A percentile compares a stretch with the other conserved stretches of the same genome.
phyloP scores from a whole-genome alignment of 2,329 filamentous ascomycete species.

The Penicillium nordicum region DNA sequence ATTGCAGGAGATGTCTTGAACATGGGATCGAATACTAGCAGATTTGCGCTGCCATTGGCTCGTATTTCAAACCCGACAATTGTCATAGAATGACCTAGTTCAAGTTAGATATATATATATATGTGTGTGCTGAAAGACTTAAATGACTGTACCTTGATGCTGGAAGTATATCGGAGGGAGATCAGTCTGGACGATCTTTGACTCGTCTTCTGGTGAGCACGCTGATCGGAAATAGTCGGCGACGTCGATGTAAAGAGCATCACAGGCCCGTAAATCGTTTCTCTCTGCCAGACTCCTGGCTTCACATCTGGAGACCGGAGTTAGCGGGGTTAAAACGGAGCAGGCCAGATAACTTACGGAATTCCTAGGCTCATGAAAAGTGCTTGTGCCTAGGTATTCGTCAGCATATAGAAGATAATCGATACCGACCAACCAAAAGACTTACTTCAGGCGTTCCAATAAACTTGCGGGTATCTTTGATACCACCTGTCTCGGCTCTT shows the following conservation, averaged over 20 bases:
- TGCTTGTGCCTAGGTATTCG: slow-evolving; percentile 63
- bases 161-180: slow-evolving; percentile 88
- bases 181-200: slow-evolving; percentile 65
- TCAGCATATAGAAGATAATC: slow-evolving; percentile 5
- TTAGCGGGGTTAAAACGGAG: slow-evolving; percentile 7
- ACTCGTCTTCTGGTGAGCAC: slow-evolving; percentile 46
- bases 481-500: slow-evolving; percentile 77
- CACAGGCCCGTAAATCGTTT: slow-evolving; percentile 46
- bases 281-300: slow-evolving; percentile 57
- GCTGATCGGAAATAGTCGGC: slow-evolving; percentile 69
- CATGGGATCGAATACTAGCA: slow-evolving; percentile 87
- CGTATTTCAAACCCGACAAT: slow-evolving; percentile 79
- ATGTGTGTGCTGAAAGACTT: not conserved
- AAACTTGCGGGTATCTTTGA: slow-evolving; percentile 86
- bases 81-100: slow-evolving; percentile 78
- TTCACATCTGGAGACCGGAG: slow-evolving; percentile 47
- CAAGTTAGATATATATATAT: slow-evolving; percentile 1
- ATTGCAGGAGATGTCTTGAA: slow-evolving; percentile 67
- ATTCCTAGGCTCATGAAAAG: slow-evolving; percentile 69
- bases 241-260: slow-evolving; percentile 63
- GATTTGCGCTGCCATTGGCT: slow-evolving; percentile 59
- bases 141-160: slow-evolving; percentile 57
- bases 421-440: not conserved
- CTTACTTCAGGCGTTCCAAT: slow-evolving; percentile 86
- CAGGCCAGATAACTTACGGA: slow-evolving; percentile 46